Evolutionary conservation across 345 rosid genomes (phyloP).

Genomic region (Cardamine occulta): DNA sequence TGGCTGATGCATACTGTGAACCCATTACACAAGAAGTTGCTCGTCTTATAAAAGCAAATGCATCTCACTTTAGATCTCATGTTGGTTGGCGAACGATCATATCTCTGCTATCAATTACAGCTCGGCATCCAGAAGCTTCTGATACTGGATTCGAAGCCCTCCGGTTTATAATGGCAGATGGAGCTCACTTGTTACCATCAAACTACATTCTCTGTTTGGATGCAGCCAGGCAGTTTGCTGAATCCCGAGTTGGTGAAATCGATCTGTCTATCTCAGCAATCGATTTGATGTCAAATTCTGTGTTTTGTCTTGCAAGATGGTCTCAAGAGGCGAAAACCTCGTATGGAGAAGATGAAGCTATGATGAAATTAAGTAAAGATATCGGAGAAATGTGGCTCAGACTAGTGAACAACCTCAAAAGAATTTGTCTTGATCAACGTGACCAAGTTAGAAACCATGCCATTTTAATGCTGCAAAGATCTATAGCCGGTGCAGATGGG

Average conservation of each 20-base stretch:
- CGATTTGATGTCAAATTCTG: conserved; percentile 71
- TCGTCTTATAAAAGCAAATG: conserved; percentile 72
- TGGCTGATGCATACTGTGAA: conserved; percentile 80
- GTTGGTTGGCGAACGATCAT: conserved; percentile 71
- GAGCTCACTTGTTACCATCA: conserved; percentile 61
- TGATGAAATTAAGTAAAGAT: conserved; percentile 54
- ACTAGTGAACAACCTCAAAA: conserved; percentile 61
- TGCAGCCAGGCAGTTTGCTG: conserved; percentile 85
- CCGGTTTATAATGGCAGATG: conserved; percentile 67
- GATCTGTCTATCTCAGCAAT: conserved; percentile 62
- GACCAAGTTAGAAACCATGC: conserved; percentile 79
- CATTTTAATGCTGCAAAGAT: conserved; percentile 54
- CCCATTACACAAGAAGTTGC: conserved; percentile 75
- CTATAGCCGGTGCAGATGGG: conserved; percentile 57
- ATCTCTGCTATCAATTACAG: conserved; percentile 69
- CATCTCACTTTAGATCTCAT: conserved; percentile 67
- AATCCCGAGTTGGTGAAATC: conserved; percentile 63
- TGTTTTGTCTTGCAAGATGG: conserved; percentile 71
- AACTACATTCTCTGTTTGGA: conserved; percentile 70
- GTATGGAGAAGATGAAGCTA: conserved; percentile 54
- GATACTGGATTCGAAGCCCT: conserved; percentile 69
- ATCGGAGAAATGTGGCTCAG: conserved; percentile 83
- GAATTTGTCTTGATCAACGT: conserved; percentile 64
- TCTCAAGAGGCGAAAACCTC: conserved; percentile 57
- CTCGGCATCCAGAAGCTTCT: conserved; percentile 83